A percentile compares a stretch with the other conserved stretches of the same genome.
These are phyloP conservation scores for Ramicandelaber brevisporus DNA, from an alignment of 192 early-diverging fungal genomes.

Conservation along the genomic window DNA sequence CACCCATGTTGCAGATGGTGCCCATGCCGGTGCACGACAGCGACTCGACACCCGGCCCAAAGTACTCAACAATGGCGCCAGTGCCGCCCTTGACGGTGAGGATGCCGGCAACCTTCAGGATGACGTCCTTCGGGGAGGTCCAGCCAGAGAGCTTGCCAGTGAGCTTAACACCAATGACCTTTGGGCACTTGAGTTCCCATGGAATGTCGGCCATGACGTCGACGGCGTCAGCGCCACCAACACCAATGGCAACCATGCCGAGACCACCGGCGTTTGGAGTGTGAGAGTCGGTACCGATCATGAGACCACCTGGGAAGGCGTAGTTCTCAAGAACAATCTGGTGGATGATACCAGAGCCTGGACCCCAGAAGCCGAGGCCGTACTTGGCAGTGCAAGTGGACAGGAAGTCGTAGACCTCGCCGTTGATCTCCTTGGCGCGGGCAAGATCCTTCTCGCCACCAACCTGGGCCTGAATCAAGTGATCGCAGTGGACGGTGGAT, in stretches of 20 bases:
- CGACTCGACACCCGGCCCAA: slow-evolving; percentile 79
- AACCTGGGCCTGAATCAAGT: slow-evolving; percentile 78
- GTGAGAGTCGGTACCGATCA: slow-evolving; percentile 97
- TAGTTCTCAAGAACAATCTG: slow-evolving; percentile 98
- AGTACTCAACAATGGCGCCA: slow-evolving; percentile 93
- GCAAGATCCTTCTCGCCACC: slow-evolving; percentile 63
- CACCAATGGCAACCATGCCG: slow-evolving; percentile 88
- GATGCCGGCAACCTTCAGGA: slow-evolving; percentile 80
- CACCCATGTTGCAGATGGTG: slow-evolving; percentile 99
- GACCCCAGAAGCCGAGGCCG: slow-evolving; percentile 86
- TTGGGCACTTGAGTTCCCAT: slow-evolving; percentile 98
- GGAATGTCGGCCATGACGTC: slow-evolving; percentile 97
- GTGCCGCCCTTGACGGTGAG: slow-evolving; percentile 94
- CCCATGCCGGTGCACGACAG: slow-evolving; percentile 96
- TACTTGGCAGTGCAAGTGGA: slow-evolving; percentile 66
- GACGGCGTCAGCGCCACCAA: slow-evolving; percentile 96
- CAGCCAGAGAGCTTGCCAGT: slow-evolving; percentile 70
- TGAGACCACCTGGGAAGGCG: slow-evolving; percentile 81
- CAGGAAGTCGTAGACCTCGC: slow-evolving; percentile 86
- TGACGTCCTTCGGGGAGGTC: slow-evolving; percentile 89
- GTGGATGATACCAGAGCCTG: slow-evolving; percentile 83
- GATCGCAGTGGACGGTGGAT: slow-evolving; percentile 89
- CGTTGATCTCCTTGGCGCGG: slow-evolving; percentile 65
- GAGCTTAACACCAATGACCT: slow-evolving; percentile 77
- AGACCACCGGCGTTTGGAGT: slow-evolving; percentile 96